A percentile compares a stretch with the other conserved stretches of the same genome.
These are phyloP conservation scores for Daldinia eschscholtzii DNA, from an alignment of 2,329 filamentous ascomycete genomes.

Conservation along the genomic window DNA sequence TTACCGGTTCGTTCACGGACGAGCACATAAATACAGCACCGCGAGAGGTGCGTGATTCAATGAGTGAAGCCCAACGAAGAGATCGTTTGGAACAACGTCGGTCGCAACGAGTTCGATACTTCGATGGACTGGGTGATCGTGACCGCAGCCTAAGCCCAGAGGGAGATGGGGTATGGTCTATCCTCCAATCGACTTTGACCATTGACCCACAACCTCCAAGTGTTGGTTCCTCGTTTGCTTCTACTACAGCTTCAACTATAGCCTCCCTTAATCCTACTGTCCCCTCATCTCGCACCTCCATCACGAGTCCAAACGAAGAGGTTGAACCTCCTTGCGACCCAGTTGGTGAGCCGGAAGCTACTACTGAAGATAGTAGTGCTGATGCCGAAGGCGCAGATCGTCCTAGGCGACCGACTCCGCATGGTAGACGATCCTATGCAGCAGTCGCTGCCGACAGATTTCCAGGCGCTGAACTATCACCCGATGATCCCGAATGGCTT, in stretches of 20 bases:
- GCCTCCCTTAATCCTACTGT: constrained; percentile 58
- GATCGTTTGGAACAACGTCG: not conserved
- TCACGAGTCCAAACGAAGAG: constrained; percentile 59
- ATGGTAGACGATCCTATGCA: constrained; percentile 54
- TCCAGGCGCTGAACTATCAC: constrained; percentile 15
- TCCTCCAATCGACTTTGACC: constrained; percentile 81
- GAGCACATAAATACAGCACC: not conserved
- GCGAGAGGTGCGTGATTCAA: not conserved
- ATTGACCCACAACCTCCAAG: constrained; percentile 86
- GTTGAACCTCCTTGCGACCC: constrained; percentile 64
- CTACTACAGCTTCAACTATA: constrained; percentile 65
- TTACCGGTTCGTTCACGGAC: not conserved
- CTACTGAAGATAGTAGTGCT: constrained; percentile 61
- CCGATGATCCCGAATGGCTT: constrained; percentile 57
- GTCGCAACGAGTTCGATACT: not conserved
- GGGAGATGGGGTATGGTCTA: constrained; percentile 78
- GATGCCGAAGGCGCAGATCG: constrained; percentile 24
- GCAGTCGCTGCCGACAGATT: constrained; percentile 60
- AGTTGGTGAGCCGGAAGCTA: constrained; percentile 67
- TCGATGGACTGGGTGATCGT: constrained; percentile 86
- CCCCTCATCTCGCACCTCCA: constrained; percentile 62
- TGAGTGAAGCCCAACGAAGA: not conserved
- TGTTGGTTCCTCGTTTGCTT: constrained; percentile 84
- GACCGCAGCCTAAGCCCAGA: constrained; percentile 84
- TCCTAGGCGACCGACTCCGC: constrained; percentile 29